These are phyloP conservation scores for Lipomyces kockii DNA, from an alignment of 805 yeast species.

Conservation along the genomic window DNA sequence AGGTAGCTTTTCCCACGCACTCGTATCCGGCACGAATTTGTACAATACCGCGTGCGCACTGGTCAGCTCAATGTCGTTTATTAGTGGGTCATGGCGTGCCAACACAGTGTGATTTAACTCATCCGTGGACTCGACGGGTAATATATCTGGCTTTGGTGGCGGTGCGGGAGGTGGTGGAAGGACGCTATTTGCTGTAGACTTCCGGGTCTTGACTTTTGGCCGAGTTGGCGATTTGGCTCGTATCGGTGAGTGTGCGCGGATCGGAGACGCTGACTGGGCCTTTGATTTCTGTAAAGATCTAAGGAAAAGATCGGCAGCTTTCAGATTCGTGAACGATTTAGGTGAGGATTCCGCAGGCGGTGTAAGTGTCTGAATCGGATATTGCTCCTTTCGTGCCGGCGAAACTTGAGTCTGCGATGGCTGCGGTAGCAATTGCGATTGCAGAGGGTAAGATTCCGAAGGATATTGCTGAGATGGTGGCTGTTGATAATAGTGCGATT, in stretches of 20 bases:
- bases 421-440: constrained; percentile 3
- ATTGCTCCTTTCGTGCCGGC: constrained; percentile 4
- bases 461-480: constrained; percentile 1
- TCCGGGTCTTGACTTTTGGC: not conserved
- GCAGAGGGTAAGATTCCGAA: not conserved
- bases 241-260: not conserved
- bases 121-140: constrained; percentile 7
- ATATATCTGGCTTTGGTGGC: constrained; percentile 2
- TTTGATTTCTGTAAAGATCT: constrained; percentile 25
- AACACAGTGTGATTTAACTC: constrained; percentile 44
- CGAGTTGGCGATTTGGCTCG: constrained; percentile 2
- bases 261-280: not conserved
- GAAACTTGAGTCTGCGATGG: constrained; percentile 1
- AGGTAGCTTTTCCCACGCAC: constrained; percentile 48
- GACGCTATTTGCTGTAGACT: not conserved
- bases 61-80: constrained; percentile 46
- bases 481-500: not conserved
- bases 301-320: constrained; percentile 23
- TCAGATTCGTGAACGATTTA: not conserved
- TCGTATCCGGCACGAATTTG: constrained; percentile 43
- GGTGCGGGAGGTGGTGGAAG: constrained; percentile 7
- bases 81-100: constrained; percentile 45
- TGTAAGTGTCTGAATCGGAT: constrained; percentile 1
- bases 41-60: constrained; percentile 50
- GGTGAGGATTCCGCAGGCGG: not conserved